Evolutionary conservation across 257 asterid genomes (phyloP).

Genomic region (Rhazya stricta): DNA sequence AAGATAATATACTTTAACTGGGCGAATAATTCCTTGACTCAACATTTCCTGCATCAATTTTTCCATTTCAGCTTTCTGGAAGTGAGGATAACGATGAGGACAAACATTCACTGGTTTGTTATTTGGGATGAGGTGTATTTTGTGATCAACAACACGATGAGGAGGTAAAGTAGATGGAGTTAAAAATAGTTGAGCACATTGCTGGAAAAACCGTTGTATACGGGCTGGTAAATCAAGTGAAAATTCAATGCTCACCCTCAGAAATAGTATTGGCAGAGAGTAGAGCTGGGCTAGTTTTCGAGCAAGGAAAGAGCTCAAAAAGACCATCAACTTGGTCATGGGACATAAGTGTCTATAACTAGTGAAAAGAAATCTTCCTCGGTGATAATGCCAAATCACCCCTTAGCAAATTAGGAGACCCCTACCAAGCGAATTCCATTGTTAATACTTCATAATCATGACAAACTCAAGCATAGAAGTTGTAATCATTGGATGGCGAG

Average conservation of each 20-base stretch:
- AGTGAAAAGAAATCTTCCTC: neutral
- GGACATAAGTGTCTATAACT: neutral
- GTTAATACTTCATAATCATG: neutral
- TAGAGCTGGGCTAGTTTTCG: neutral
- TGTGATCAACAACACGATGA: neutral
- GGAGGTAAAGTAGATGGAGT: neutral
- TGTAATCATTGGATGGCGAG: neutral
- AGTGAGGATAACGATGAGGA: neutral
- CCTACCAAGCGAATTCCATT: constrained; percentile 5
- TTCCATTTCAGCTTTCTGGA: neutral
- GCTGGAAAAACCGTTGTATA: no score
- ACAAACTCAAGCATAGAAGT: neutral
- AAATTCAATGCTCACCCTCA: no score
- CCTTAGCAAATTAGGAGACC: neutral
- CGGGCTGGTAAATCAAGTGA: no score
- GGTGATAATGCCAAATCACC: neutral
- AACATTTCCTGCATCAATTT: neutral
- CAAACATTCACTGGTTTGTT: neutral
- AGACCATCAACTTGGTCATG: neutral
- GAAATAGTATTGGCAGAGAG: neutral
- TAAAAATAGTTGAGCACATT: no score
- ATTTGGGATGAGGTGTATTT: neutral
- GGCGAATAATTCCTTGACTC: neutral
- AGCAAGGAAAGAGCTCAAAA: neutral
- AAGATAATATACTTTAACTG: neutral